These are phyloP conservation scores for Aspergillus pseudotamarii DNA, from an alignment of 2,329 filamentous ascomycete genomes.

Conservation along the genomic window DNA sequence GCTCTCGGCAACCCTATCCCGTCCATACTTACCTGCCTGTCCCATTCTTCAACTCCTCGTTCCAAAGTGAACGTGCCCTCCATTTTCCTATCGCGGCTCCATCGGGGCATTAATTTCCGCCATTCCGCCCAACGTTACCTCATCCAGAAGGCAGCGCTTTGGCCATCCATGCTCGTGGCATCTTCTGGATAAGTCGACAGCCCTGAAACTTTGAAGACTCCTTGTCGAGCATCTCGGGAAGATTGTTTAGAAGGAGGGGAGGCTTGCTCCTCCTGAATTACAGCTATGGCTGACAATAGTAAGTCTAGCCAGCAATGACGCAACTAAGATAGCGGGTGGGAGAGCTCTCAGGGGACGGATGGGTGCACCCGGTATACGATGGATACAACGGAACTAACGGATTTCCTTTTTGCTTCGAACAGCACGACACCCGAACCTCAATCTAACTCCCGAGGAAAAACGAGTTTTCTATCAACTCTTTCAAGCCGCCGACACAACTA, in stretches of 20 bases:
- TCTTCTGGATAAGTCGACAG: constrained; percentile 28
- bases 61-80: neutral
- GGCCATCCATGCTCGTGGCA: constrained; percentile 32
- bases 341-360: constrained; percentile 30
- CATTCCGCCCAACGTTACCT: constrained; percentile 5
- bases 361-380: constrained; percentile 17
- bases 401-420: constrained; percentile 19
- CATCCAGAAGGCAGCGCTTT: constrained; percentile 23
- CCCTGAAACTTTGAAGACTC: constrained; percentile 20
- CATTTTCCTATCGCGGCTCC: neutral
- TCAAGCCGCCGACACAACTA: constrained; percentile 87
- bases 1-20: constrained; percentile 5
- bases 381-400: constrained; percentile 28
- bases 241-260: constrained; percentile 26
- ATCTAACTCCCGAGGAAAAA: constrained; percentile 90
- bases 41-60: neutral
- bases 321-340: neutral
- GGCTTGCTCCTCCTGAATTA: constrained; percentile 31
- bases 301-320: constrained; percentile 16
- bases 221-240: constrained; percentile 23
- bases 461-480: constrained; percentile 92
- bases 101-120: neutral
- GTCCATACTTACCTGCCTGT: constrained; percentile 4
- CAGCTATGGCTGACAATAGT: constrained; percentile 39
- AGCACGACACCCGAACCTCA: constrained; percentile 66